phyloP scores from a whole-genome alignment of 768 basidiomycete genomes.

The Pleurotus pulmonarius region DNA sequence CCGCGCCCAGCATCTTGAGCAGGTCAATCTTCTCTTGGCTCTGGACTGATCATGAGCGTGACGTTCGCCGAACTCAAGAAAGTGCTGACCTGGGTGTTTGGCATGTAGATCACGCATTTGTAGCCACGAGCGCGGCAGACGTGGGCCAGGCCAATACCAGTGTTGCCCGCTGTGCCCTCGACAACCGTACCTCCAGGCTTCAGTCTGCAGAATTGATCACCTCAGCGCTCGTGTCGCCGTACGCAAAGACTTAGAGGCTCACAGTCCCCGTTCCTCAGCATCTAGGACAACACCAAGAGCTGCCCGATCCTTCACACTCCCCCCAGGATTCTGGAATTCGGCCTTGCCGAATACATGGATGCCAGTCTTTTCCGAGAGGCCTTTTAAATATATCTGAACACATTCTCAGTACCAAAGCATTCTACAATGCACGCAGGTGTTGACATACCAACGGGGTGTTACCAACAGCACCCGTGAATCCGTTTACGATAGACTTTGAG shows the following conservation, averaged over 20 bases:
- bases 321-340: conserved; percentile 98
- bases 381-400: conserved; percentile 74
- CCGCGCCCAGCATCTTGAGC: conserved; percentile 94
- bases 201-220: conserved; percentile 41
- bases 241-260: conserved; percentile 19
- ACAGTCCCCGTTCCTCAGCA: conserved; percentile 84
- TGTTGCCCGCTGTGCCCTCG: conserved; percentile 98
- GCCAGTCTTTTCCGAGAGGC: conserved; percentile 79
- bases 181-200: conserved; percentile 95
- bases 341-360: conserved; percentile 91
- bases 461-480: conserved; percentile 86
- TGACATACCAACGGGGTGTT: conserved; percentile 84
- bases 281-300: conserved; percentile 84
- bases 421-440: not conserved
- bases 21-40: conserved; percentile 99
- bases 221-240: not conserved
- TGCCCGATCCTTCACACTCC: conserved; percentile 96
- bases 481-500: conserved; percentile 50
- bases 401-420: not conserved
- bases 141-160: conserved; percentile 93
- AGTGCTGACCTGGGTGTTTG: conserved; percentile 70
- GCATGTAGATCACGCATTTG: conserved; percentile 99
- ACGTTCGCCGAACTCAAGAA: not conserved
- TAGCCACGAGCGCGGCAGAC: conserved; percentile 93
- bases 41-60: conserved; percentile 31